phyloP scores from a whole-genome alignment of 202 grass and related monocot species.

The Miscanthus sacchariflorus region DNA sequence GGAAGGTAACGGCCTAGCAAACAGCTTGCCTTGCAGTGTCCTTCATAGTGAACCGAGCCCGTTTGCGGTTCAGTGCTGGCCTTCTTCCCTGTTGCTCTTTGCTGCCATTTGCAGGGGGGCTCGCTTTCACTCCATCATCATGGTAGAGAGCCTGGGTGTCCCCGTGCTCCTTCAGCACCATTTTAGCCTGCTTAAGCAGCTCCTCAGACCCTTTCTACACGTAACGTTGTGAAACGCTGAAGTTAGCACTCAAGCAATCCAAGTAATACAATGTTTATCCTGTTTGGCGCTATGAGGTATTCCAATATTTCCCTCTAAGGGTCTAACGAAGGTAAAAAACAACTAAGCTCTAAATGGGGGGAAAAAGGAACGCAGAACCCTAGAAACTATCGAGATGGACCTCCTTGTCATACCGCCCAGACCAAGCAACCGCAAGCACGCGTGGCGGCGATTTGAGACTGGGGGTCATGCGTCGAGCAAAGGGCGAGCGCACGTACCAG shows the following conservation, averaged over 20 bases:
- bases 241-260: constrained; percentile 29
- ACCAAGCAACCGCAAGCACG: constrained; percentile 1
- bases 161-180: constrained; percentile 15
- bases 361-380: constrained; percentile 31
- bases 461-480: neutral
- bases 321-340: neutral
- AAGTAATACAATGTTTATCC: neutral
- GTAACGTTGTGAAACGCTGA: neutral
- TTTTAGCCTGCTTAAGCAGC: constrained; percentile 47
- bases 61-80: constrained; percentile 50
- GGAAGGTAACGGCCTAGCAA: constrained; percentile 32
- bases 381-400: constrained; percentile 32
- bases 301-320: neutral
- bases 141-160: constrained; percentile 42
- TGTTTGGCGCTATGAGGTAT: neutral
- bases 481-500: constrained; percentile 44
- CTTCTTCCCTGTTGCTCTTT: constrained; percentile 50
- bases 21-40: constrained; percentile 35
- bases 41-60: constrained; percentile 48
- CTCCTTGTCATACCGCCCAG: neutral
- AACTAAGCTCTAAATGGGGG: neutral
- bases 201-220: constrained; percentile 50
- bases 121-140: constrained; percentile 17
- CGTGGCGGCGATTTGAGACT: neutral
- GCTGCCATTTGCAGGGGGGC: constrained; percentile 6